Percentiles rank a stretch among this genome's conserved stretches.
phyloP scores from a whole-genome alignment of 805 yeast genomes.

The Torulaspora delbrueckii region DNA sequence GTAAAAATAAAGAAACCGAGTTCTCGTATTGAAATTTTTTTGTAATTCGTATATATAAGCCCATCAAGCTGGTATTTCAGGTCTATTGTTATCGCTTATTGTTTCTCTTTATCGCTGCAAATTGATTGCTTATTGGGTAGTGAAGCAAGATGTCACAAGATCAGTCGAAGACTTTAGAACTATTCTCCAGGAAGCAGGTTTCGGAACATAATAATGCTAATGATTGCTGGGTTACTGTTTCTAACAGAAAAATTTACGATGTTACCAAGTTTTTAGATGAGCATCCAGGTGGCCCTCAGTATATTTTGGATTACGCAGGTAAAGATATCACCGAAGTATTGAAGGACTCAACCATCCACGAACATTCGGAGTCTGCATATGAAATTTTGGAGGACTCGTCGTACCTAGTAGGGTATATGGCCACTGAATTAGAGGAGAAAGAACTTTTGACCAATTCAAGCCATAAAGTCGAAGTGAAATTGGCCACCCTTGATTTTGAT shows the following conservation, averaged over 20 bases:
- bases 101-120: not conserved
- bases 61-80: not conserved
- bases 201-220: conserved; percentile 45
- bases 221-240: conserved; percentile 78
- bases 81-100: not conserved
- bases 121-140: not conserved
- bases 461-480: conserved; percentile 55
- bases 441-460: conserved; percentile 60
- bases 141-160: not conserved
- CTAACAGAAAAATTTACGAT: conserved; percentile 76
- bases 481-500: conserved; percentile 42
- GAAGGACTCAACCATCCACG: conserved; percentile 50
- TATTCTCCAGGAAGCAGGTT: conserved; percentile 52
- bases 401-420: conserved; percentile 75
- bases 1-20: conserved; percentile 1
- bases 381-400: conserved; percentile 78
- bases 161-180: conserved; percentile 45
- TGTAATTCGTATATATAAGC: conserved; percentile 3
- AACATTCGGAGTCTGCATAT: conserved; percentile 80
- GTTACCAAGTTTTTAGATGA: conserved; percentile 52
- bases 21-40: not conserved
- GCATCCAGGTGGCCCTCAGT: conserved; percentile 72
- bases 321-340: conserved; percentile 67
- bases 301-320: conserved; percentile 69
- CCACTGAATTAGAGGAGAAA: conserved; percentile 71